Evolutionary conservation across 805 yeast species (phyloP), one percentile per base, ranked within the genome.

Genomic region (Nakazawaea wyomingensis): DNA sequence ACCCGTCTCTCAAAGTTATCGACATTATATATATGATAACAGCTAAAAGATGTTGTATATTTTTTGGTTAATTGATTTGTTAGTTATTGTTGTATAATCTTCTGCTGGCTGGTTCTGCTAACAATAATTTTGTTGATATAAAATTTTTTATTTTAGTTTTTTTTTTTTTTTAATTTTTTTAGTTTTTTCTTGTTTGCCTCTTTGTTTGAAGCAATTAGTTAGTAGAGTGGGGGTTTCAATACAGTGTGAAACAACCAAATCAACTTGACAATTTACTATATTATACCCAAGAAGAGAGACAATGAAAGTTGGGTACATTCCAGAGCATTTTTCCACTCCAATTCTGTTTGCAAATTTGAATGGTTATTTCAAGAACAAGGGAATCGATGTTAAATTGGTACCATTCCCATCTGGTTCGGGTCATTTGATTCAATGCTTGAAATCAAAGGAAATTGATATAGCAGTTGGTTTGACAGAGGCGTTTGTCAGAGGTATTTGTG

Each of bases 401-500:
- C 84, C 88, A 2, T 90, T 74, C 45, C 84, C 87, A 14, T 85
- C 93, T 14, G 97, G 97, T 1, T 80, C 95, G 5, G 97, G 96
- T 2, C 86, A 87, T 53, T 69, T 89, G 60, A 85, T 89, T 57
- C 84, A 82, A 52, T 71, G 88, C 5, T 66, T 90, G 40, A 76
- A 78, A 48, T 72, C 65, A 14, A 69, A 73, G 9, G 76, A 80
- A 33, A 74, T 88, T 28, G 93, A 89, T 54, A 68, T 85, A 40
- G 95, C 95, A 24, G 76, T 90, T 54, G 97, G 97, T 0, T 70
- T 89, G 42, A 89, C 96, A 4, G 97, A 89, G 60, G 96, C 95
- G 0, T 89, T 89, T 63, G 79, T 90, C 3, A 78, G 93, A 22
- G 95, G 91, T 16, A 66, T 84, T 39, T 85, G 86, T 19, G 80